A percentile compares a stretch with the other conserved stretches of the same genome.
These are phyloP conservation scores for Aspergillus novoparasiticus DNA, from an alignment of 2,329 filamentous ascomycete genomes.

Conservation along the genomic window DNA sequence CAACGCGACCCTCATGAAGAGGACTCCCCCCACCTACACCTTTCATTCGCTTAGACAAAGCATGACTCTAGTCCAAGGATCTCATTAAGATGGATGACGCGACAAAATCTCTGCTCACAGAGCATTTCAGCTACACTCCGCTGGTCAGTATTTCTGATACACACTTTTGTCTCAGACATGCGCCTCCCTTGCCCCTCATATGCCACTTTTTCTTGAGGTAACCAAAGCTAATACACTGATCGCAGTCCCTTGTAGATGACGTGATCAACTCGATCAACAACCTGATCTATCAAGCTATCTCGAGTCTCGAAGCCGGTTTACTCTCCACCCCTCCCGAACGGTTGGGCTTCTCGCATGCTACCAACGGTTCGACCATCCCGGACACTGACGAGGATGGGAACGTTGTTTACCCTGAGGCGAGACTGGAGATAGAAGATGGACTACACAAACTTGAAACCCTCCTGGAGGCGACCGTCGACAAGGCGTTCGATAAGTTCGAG, in stretches of 20 bases:
- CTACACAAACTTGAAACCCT: constrained; percentile 82
- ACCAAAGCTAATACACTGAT: constrained; percentile 18
- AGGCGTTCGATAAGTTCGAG: constrained; percentile 83
- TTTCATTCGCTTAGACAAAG: constrained; percentile 10
- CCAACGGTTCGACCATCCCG: constrained; percentile 50
- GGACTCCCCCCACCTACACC: background rate
- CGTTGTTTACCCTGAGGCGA: constrained; percentile 53
- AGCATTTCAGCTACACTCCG: constrained; percentile 94
- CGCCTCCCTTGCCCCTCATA: background rate
- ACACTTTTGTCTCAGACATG: background rate
- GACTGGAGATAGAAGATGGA: constrained; percentile 82
- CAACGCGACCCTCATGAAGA: constrained; percentile 20
- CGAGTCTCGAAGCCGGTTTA: constrained; percentile 82
- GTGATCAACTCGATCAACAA: constrained; percentile 97
- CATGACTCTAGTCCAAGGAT: background rate
- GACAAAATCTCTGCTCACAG: constrained; percentile 72
- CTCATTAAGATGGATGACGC: constrained; percentile 45
- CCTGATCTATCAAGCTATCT: constrained; percentile 84
- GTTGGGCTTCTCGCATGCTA: constrained; percentile 72
- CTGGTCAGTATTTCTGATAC: constrained; percentile 62
- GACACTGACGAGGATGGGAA: constrained; percentile 51
- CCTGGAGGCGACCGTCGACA: constrained; percentile 77
- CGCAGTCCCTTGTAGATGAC: constrained; percentile 88
- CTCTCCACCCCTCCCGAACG: constrained; percentile 70
- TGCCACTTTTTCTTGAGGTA: background rate